phyloP scores from a whole-genome alignment of 345 rosid species.

The Citrus unshiu region DNA sequence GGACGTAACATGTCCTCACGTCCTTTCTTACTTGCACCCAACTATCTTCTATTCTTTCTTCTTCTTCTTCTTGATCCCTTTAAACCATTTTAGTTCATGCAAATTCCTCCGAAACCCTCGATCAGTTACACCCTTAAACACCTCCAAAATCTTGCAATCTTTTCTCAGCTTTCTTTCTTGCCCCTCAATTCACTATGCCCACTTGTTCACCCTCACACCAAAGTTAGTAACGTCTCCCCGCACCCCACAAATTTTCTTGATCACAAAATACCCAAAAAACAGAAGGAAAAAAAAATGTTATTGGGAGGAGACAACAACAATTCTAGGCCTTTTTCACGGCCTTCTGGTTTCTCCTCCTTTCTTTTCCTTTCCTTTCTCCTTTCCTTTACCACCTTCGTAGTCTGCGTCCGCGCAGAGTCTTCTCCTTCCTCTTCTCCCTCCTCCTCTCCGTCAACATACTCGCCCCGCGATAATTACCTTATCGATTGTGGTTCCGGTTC shows the following conservation, averaged over 20 bases:
- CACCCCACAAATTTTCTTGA: too few relatives aligned
- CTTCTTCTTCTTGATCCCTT: background rate
- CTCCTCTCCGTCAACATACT: conserved; percentile 10
- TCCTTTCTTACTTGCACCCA: conserved; percentile 38
- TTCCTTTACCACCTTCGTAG: conserved; percentile 10
- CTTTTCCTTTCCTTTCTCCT: conserved; percentile 24
- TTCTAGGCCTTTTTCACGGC: conserved; percentile 2
- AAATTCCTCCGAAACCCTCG: conserved; percentile 12
- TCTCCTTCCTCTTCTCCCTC: conserved; percentile 4
- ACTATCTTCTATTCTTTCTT: conserved; percentile 20
- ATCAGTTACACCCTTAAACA: background rate
- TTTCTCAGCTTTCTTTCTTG: too few relatives aligned
- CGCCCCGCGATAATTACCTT: conserved; percentile 63
- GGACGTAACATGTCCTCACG: conserved; percentile 45
- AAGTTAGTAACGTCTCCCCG: background rate
- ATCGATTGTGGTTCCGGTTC: conserved; percentile 69
- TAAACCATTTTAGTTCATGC: conserved; percentile 8
- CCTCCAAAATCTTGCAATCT: too few relatives aligned
- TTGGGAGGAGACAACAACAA: background rate
- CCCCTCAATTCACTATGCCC: background rate
- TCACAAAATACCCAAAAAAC: too few relatives aligned
- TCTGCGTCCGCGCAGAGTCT: conserved; percentile 1
- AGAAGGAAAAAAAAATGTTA: too few relatives aligned
- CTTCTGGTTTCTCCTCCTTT: conserved; percentile 17
- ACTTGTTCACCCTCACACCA: conserved; percentile 1